A percentile compares a stretch with the other conserved stretches of the same genome.
phyloP scores from a whole-genome alignment of 2,329 filamentous ascomycete genomes.

The Lasiodiplodia citricola region DNA sequence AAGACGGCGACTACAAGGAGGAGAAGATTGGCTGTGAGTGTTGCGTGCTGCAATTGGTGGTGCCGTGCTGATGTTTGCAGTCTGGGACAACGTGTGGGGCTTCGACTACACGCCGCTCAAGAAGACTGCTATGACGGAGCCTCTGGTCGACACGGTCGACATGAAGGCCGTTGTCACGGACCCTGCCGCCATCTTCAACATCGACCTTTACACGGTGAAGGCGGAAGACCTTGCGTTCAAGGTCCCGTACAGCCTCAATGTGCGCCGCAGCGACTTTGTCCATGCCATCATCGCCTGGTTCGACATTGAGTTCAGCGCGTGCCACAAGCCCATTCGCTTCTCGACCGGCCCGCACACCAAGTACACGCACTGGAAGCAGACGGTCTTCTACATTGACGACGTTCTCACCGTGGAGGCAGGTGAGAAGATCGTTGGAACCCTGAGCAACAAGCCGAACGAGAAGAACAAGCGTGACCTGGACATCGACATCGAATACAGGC shows the following conservation, averaged over 20 bases:
- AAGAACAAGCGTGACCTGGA: conserved; percentile 96
- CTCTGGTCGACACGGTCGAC: conserved; percentile 96
- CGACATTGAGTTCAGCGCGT: conserved; percentile 97
- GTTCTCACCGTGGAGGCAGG: conserved; percentile 89
- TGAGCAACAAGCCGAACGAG: conserved; percentile 86
- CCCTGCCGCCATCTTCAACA: conserved; percentile 79
- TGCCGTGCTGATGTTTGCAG: conserved; percentile 53
- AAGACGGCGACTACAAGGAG: conserved; percentile 99
- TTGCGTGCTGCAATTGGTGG: conserved; percentile 22
- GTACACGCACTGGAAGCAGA: conserved; percentile 99
- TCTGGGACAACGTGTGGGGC: conserved; percentile 99
- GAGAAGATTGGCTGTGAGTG: conserved; percentile 98
- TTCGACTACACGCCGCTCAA: conserved; percentile 97
- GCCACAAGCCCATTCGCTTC: conserved; percentile 97
- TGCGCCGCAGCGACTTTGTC: conserved; percentile 89
- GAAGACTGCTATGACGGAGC: conserved; percentile 89
- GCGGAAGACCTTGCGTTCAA: conserved; percentile 83
- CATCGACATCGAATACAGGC: conserved; percentile 82
- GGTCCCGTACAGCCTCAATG: conserved; percentile 74
- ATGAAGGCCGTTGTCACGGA: conserved; percentile 97
- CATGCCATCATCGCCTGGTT: conserved; percentile 98
- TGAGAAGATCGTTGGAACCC: conserved; percentile 74
- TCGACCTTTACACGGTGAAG: conserved; percentile 92
- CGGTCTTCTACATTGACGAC: conserved; percentile 95
- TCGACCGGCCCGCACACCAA: conserved; percentile 97